Conservation (phyloP, 2,329 filamentous ascomycete genomes). For the Zalaria obscura region DNA sequence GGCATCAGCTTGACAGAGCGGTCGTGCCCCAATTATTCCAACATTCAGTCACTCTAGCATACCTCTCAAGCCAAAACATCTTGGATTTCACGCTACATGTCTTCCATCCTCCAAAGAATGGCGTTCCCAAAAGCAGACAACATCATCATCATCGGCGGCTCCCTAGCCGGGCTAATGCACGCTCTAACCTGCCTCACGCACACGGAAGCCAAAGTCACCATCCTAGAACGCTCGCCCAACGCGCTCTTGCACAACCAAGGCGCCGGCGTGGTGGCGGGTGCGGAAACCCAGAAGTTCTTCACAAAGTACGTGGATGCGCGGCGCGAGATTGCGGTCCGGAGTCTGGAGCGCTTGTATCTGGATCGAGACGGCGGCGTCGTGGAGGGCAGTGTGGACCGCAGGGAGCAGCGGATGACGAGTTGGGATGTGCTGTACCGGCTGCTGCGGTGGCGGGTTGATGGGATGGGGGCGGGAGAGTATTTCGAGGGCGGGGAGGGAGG, state of each 20-base stretch:
- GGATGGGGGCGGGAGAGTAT: conserved; percentile 16
- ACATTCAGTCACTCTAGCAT: no score
- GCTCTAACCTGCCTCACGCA: conserved; percentile 12
- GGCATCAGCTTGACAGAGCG: no score
- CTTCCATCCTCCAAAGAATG: not conserved
- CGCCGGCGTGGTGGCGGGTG: conserved; percentile 33
- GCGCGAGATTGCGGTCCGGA: conserved; percentile 16
- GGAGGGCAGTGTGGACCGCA: conserved; percentile 14
- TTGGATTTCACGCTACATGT: no score
- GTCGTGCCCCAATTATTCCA: no score
- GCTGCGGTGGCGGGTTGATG: conserved; percentile 32
- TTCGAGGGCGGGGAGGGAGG: conserved; percentile 9
- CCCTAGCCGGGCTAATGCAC: conserved; percentile 15
- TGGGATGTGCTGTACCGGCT: conserved; percentile 34
- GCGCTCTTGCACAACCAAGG: conserved; percentile 33
- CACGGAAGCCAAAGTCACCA: conserved; percentile 12
- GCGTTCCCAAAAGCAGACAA: not conserved
- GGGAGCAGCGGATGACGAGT: conserved; percentile 31
- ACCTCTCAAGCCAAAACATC: no score
- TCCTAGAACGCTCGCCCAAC: conserved; percentile 28
- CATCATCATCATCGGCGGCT: conserved; percentile 17
- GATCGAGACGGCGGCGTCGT: conserved; percentile 14
- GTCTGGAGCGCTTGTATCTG: conserved; percentile 14
- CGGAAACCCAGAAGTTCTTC: conserved; percentile 29
- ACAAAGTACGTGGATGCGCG: conserved; percentile 25